Conservation (phyloP, 108 stramenopile genomes). For the Fistulifera solaris region DNA sequence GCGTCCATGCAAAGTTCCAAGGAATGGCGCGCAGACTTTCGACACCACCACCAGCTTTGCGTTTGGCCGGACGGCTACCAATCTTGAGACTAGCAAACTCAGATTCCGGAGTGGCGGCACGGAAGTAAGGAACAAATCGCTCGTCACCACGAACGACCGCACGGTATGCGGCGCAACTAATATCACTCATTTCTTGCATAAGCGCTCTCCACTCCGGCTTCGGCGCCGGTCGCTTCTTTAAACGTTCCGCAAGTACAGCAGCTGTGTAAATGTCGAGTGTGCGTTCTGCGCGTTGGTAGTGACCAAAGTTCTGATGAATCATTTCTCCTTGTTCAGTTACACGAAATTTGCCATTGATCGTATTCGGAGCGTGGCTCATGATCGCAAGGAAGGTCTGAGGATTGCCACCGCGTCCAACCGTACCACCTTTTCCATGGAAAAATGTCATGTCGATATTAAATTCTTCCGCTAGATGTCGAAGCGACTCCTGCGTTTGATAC, state of each 20-base stretch:
- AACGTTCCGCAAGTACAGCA: conserved; percentile 83
- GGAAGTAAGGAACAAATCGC: conserved; percentile 95
- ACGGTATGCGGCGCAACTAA: conserved; percentile 88
- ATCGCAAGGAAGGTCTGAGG: conserved; percentile 80
- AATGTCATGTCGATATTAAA: conserved; percentile 54
- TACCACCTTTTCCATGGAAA: conserved; percentile 97
- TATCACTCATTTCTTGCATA: conserved; percentile 79
- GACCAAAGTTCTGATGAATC: conserved; percentile 96
- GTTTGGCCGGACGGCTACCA: conserved; percentile 94
- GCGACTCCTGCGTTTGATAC: conserved; percentile 85
- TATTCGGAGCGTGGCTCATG: conserved; percentile 88
- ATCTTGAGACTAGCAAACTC: conserved; percentile 89
- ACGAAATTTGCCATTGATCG: conserved; percentile 96
- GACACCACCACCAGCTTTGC: conserved; percentile 91
- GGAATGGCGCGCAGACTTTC: conserved; percentile 94
- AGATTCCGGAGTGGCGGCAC: conserved; percentile 92
- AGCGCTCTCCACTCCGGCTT: conserved; percentile 66
- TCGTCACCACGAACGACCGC: conserved; percentile 74
- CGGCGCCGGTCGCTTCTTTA: conserved; percentile 42
- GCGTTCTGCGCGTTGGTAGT: conserved; percentile 76
- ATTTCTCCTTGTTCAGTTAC: conserved; percentile 99
- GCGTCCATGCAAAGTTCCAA: conserved; percentile 99
- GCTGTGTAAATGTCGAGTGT: conserved; percentile 96
- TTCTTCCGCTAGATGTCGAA: conserved; percentile 82
- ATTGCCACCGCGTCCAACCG: conserved; percentile 95